phyloP scores from a whole-genome alignment of 495 filamentous ascomycete genomes.

The Penicillium taxi region DNA sequence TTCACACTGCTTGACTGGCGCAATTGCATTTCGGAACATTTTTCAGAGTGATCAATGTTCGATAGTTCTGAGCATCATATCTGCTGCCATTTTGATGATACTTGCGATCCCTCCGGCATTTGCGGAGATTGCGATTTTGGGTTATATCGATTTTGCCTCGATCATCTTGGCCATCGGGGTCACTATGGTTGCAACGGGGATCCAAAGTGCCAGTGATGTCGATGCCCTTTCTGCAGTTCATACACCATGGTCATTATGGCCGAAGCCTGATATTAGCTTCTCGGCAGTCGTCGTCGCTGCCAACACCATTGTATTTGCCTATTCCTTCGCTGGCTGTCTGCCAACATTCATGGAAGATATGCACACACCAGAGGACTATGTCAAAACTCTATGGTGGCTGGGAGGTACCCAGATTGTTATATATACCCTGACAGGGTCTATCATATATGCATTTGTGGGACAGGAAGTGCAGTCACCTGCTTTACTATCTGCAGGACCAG shows the following conservation, averaged over 20 bases:
- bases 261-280: conserved; percentile 20
- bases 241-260: conserved; percentile 28
- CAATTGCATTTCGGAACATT: conserved; percentile 56
- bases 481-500: conserved; percentile 50
- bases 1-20: conserved; percentile 62
- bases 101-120: conserved; percentile 51
- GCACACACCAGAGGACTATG: conserved; percentile 55
- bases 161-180: conserved; percentile 60
- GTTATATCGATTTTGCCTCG: conserved; percentile 55
- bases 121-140: conserved; percentile 47
- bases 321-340: conserved; percentile 53
- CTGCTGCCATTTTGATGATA: conserved; percentile 50
- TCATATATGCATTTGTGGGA: conserved; percentile 65
- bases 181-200: conserved; percentile 57
- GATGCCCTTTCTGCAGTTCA: neutral
- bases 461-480: conserved; percentile 57
- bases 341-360: conserved; percentile 69
- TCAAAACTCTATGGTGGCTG: conserved; percentile 52
- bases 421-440: conserved; percentile 56
- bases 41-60: conserved; percentile 52
- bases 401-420: conserved; percentile 54
- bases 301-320: conserved; percentile 63
- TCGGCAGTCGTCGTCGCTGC: conserved; percentile 46
- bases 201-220: conserved; percentile 21
- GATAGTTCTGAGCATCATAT: conserved; percentile 53